Base-by-base conservation (phyloP, 768 basidiomycete species). In the Rhizopogon rudus region DNA sequence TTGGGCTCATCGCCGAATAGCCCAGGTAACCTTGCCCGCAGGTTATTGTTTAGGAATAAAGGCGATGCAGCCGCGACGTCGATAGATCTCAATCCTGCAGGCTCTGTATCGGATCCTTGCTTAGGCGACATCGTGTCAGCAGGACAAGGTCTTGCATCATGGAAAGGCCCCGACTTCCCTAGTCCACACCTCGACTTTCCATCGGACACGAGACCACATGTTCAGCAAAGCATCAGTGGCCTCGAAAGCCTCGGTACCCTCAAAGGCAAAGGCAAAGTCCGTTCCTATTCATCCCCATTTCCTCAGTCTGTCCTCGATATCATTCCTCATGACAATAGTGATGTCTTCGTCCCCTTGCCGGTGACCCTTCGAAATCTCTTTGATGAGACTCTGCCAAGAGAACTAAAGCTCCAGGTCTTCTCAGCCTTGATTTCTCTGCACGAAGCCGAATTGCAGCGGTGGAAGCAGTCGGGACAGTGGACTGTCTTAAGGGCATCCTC, bases 311-410 rank as follows among this genome's bases (percentile, higher is more conserved):
- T 76, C 6, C 71, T 88, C 52, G 87, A 89, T 58, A 72, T 81
- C 55, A 72, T 87, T 28, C 80, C 84, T 4, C 13, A 49, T 29
- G 65, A 72, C n/a, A 68, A 74, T 7, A 67, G 76, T 25, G 82
- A 85, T 60, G 61, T 79, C 10, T 83, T 82, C 63, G 65, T 70
- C 40, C 81, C 85, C 13, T 69, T 85, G 53, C 77, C 77, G 4
- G 57, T 64, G 20, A 51, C 77, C 40, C 67, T 75, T n/a, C 75
- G 66, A 22, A 81, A 83, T 60, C 78, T 84, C 63, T 90, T 92
- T 59, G 87, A 89, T 61, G 81, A 83, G 25, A 65, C 77, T 51
- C 74, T 93, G 12, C 91, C 91, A 6, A 80, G 76, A 53, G 91
- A 94, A 65, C 71, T 92, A 51, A 82, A 77, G 56, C 68, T 93